phyloP scores from a whole-genome alignment of 2,329 filamentous ascomycete species.

The Colletotrichum sp. region DNA sequence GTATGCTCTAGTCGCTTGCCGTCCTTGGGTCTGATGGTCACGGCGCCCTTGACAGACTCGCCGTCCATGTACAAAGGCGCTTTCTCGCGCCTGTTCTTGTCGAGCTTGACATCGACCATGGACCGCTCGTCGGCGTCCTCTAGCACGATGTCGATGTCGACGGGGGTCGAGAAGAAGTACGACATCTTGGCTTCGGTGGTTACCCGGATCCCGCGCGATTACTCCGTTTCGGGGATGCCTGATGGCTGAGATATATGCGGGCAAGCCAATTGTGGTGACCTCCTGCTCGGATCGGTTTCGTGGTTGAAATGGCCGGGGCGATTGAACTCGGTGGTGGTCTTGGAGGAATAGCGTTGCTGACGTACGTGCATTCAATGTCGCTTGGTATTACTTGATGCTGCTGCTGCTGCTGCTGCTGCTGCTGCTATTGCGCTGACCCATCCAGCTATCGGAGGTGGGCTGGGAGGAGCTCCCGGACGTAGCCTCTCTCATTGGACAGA shows the following conservation, averaged over 20 bases:
- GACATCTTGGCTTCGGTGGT: slow-evolving; percentile 68
- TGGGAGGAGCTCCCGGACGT: background rate
- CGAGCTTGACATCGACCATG: slow-evolving; percentile 97
- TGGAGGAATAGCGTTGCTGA: slow-evolving; percentile 11
- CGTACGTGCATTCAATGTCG: slow-evolving; percentile 1
- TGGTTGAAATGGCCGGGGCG: background rate
- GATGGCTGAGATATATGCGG: no score
- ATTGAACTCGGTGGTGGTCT: background rate
- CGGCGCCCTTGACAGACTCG: slow-evolving; percentile 95
- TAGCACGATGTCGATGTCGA: slow-evolving; percentile 98
- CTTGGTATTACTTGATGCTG: background rate
- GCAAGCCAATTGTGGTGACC: background rate
- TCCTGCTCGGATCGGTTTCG: background rate
- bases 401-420: background rate
- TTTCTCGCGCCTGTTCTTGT: slow-evolving; percentile 97
- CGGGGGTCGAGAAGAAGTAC: slow-evolving; percentile 96
- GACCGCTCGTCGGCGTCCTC: slow-evolving; percentile 93
- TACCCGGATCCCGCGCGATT: slow-evolving; percentile 5
- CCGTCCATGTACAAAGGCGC: slow-evolving; percentile 97
- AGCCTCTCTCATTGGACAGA: background rate
- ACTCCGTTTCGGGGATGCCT: background rate
- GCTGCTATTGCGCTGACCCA: background rate
- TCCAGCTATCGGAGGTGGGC: slow-evolving; percentile 7
- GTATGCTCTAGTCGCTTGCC: slow-evolving; percentile 98
- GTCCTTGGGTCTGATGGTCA: slow-evolving; percentile 96